Evolutionary conservation across 2,329 filamentous ascomycete species (phyloP), one percentile per base, ranked within the genome.

Genomic region (Fusarium sp.): DNA sequence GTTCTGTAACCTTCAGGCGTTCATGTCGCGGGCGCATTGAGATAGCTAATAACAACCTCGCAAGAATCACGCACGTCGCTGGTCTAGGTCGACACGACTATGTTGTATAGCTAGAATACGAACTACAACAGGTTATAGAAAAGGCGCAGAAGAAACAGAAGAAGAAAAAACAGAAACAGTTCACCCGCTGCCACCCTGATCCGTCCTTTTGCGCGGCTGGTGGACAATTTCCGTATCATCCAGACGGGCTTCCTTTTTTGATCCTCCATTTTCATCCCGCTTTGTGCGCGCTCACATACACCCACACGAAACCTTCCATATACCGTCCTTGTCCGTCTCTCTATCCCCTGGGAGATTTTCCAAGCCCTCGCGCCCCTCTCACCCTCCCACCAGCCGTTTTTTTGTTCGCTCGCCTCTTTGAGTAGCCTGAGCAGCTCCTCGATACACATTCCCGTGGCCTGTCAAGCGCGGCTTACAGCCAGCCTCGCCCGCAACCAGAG

Each of bases 311-410:
- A 44, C 57, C 48, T 52, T 55, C 56, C 68, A 29, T 52, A 57
- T 54, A 55, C 59, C 61, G 48, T 65, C 50, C 41, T 55, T 61
- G 31, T 55, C 58, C 65, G 64, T 57, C 69, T 53, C 58, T 69
- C 67, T 71, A 70, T 61, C 64, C 59, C 51, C 47, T 58, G 59
- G 57, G 67, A 71, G 55, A 67, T 71, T 70, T 70, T 71, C 68
- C 69, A 68, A 71, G 63, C 58, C 19, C 42, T 49, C 61, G 42
- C 53, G 55, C 63, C 45, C 54, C 47, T 49, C 58, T 43, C 45
- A 32, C 11, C 54, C 44, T 47, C 48, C 53, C 40, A 19, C 42
- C 41, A 40, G 34, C 52, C 38, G 48, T 22, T 34, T 53, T 53
- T 60, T 56, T 45, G 32, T 49, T 52, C 26, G 49, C 32, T 46